Conservation (phyloP, 2,329 filamentous ascomycete species). For the Clonostachys sp. region DNA sequence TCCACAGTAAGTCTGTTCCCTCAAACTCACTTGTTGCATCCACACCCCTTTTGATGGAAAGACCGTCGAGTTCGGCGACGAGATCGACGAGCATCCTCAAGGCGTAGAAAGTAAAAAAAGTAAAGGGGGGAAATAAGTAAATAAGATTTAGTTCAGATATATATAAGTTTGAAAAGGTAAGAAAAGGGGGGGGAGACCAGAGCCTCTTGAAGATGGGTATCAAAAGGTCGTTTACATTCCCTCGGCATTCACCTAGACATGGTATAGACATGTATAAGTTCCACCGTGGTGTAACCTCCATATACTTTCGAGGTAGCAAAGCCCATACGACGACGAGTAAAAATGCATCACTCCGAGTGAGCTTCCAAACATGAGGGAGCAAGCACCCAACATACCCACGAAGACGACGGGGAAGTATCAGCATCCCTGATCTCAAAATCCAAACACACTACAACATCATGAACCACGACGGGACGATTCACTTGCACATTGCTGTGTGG, state of each 20-base stretch:
- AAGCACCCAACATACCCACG: background rate
- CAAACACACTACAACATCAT: too few relatives aligned
- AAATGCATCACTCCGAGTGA: too few relatives aligned
- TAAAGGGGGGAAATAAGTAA: background rate
- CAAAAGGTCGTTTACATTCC: background rate
- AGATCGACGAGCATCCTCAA: slow-evolving; percentile 65
- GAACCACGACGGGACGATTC: too few relatives aligned
- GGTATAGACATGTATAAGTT: background rate
- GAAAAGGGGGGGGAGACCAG: slow-evolving; percentile 8
- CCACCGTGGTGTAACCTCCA: too few relatives aligned
- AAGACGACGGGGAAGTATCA: background rate
- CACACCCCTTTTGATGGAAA: background rate
- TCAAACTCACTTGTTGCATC: too few relatives aligned
- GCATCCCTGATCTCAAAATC: too few relatives aligned
- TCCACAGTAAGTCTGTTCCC: slow-evolving; percentile 64
- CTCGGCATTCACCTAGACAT: too few relatives aligned
- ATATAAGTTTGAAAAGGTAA: background rate
- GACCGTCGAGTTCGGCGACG: slow-evolving; percentile 65
- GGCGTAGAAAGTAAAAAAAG: slow-evolving; percentile 12
- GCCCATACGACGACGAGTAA: too few relatives aligned
- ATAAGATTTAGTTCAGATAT: background rate
- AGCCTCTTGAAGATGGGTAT: too few relatives aligned
- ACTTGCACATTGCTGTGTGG: too few relatives aligned
- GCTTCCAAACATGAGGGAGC: background rate
- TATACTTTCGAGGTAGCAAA: too few relatives aligned